Evolutionary conservation across 2,329 filamentous ascomycete species (phyloP), one percentile per base, ranked within the genome.

Genomic region (Drechslera avenae): DNA sequence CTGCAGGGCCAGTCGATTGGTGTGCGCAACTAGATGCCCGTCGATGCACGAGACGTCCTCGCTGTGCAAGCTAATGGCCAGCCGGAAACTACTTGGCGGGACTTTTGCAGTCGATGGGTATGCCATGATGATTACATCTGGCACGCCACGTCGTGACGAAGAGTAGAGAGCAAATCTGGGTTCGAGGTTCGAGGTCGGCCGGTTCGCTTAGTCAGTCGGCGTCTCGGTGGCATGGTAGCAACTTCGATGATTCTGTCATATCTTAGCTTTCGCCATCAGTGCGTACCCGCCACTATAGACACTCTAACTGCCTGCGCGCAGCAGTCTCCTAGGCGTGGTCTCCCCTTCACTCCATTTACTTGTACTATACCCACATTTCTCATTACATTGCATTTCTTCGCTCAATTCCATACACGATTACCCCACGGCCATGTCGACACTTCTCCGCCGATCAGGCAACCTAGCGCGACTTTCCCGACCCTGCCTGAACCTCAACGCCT

Each of bases 401-500:
- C 52, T 16, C 40, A 41, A 34, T 49, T 37, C 49, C 34, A 44
- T 36, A 40, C 52, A 33, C 50, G 46, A 23, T 65, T 71, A 71
- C 75, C 31, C 54, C 37, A 66, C 73, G 72, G 78, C 72, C 75
- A 89, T 89, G 86, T 85, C 85, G 72, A 83, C 83, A 66, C 78
- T 86, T 67, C 76, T 88, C 62, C 83, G 86, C 73, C 84, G 85
- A 73, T 82, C 86, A 72, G 83, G 84, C 78, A 82, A 84, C 73
- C 76, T 89, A 71, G 83, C 84, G 75, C 81, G 83, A 72, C 79
- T 85, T 68, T 82, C 83, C 52, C 82, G 81, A 73, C 76, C 81
- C 61, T 80, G 80, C 60, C 76, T 82, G 66, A 79, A 81, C 67
- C 76, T 82, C 67, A 79, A 81, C 67, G 75, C 77, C 64, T 74